Conservation (phyloP, 306 rosid genomes). For the Sechiopsis laciniata region DNA sequence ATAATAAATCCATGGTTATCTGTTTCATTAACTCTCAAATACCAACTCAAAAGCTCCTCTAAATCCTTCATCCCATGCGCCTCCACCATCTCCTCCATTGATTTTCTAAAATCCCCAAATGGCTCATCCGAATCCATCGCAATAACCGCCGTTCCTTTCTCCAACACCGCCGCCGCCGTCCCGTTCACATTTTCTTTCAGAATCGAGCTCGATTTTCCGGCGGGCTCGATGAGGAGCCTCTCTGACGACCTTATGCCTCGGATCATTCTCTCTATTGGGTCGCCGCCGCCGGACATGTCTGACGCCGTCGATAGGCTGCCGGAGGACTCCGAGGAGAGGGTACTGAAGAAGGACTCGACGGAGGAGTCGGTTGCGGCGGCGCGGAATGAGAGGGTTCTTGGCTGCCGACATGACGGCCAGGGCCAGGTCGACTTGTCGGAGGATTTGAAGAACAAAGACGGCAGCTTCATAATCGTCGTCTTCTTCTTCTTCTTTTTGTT, state of each 20-base stretch:
- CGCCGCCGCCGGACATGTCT: conserved; percentile 22
- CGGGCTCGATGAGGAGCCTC: conserved; percentile 57
- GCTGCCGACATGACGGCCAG: conserved; percentile 69
- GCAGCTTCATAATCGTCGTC: conserved; percentile 46
- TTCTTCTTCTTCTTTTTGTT: conserved; percentile 25
- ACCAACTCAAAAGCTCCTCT: conserved; percentile 71
- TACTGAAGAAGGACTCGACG: background rate
- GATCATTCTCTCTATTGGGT: conserved; percentile 47
- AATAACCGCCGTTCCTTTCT: conserved; percentile 35
- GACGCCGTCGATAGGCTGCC: conserved; percentile 18
- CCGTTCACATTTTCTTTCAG: background rate
- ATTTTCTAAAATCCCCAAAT: conserved; percentile 49
- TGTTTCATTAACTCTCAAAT: conserved; percentile 46
- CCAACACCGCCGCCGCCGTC: conserved; percentile 35
- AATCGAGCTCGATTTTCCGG: conserved; percentile 23
- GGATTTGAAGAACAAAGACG: conserved; percentile 44
- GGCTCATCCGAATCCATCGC: conserved; percentile 61
- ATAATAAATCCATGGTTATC: conserved; percentile 45
- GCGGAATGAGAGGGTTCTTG: conserved; percentile 75
- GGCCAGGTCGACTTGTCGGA: conserved; percentile 40
- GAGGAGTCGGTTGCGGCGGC: conserved; percentile 38
- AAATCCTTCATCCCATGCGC: conserved; percentile 49
- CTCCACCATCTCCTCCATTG: conserved; percentile 89
- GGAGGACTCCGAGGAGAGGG: conserved; percentile 11
- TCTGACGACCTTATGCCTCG: conserved; percentile 59